Percentiles rank a stretch among this genome's conserved stretches.
phyloP scores from a whole-genome alignment of 306 rosid genomes.

The Inga leiocalycina region DNA sequence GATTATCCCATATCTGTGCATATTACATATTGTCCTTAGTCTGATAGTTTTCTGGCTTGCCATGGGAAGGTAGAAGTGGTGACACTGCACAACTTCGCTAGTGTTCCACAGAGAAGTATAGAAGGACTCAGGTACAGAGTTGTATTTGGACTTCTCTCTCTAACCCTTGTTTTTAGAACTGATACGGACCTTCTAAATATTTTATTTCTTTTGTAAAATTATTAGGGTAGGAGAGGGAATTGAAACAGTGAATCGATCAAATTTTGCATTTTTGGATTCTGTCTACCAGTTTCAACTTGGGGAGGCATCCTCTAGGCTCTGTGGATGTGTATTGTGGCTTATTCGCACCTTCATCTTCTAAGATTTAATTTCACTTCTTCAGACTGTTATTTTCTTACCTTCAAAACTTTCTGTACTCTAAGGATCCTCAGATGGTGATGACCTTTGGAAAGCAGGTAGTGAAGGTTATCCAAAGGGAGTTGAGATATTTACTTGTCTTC shows the following conservation, averaged over 20 bases:
- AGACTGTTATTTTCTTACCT: neutral
- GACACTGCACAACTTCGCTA: conserved; percentile 19
- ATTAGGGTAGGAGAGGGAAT: conserved; percentile 29
- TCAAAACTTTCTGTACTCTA: neutral
- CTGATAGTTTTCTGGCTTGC: conserved; percentile 26
- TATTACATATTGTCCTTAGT: conserved; percentile 19
- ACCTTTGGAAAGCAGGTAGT: conserved; percentile 3
- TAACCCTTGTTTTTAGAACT: conserved; percentile 31
- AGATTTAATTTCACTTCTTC: conserved; percentile 27
- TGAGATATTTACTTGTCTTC: neutral
- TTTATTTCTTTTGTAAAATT: conserved; percentile 31
- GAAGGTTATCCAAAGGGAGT: conserved; percentile 4
- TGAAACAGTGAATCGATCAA: conserved; percentile 23
- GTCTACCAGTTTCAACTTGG: conserved; percentile 4
- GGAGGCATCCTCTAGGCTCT: conserved; percentile 24
- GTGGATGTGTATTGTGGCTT: conserved; percentile 22
- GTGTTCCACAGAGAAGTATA: conserved; percentile 32
- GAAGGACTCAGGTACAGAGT: conserved; percentile 25
- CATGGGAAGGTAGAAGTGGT: conserved; percentile 36
- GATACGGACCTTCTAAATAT: neutral
- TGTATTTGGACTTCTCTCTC: conserved; percentile 5
- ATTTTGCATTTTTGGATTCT: neutral
- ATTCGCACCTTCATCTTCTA: neutral
- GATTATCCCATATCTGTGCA: conserved; percentile 34
- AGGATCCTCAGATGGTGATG: neutral